Percentiles rank a stretch among this genome's conserved stretches.
phyloP scores from a whole-genome alignment of 257 asterid species.

The Gynochthodes officinalis region DNA sequence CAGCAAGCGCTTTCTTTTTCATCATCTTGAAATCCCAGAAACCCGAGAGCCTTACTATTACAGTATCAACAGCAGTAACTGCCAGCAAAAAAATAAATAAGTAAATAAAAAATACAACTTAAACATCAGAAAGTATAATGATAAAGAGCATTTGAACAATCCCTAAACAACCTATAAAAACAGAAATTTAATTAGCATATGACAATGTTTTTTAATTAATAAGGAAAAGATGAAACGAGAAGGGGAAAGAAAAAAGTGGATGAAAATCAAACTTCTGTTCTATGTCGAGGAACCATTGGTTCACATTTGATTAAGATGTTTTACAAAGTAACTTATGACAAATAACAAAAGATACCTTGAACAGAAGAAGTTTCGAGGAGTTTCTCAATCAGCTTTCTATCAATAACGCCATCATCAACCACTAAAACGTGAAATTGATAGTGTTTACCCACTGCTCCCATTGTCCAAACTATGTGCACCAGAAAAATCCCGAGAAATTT shows the following conservation, averaged over 20 bases:
- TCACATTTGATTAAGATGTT: too few relatives aligned
- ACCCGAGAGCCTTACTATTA: slow-evolving; percentile 51
- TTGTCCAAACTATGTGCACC: not conserved
- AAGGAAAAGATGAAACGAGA: too few relatives aligned
- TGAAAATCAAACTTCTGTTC: too few relatives aligned
- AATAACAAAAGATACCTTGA: slow-evolving; percentile 32
- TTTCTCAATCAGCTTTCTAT: slow-evolving; percentile 54
- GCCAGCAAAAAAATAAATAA: slow-evolving; percentile 3
- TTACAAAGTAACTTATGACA: too few relatives aligned
- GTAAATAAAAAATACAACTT: not conserved
- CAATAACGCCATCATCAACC: slow-evolving; percentile 62
- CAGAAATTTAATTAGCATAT: not conserved
- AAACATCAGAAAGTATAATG: slow-evolving; percentile 3
- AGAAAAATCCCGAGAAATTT: not conserved
- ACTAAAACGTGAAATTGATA: slow-evolving; percentile 45
- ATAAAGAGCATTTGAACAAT: too few relatives aligned
- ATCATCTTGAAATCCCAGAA: slow-evolving; percentile 44
- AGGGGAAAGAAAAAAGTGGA: too few relatives aligned
- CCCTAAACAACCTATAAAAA: not conserved
- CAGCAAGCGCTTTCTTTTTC: slow-evolving; percentile 16
- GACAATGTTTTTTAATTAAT: not conserved
- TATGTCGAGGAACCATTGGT: too few relatives aligned
- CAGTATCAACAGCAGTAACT: slow-evolving; percentile 69
- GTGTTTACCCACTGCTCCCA: not conserved
- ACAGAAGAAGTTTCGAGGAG: slow-evolving; percentile 61